Base-by-base conservation (phyloP, 768 basidiomycete species). In the Melanogaster broomeanus region DNA sequence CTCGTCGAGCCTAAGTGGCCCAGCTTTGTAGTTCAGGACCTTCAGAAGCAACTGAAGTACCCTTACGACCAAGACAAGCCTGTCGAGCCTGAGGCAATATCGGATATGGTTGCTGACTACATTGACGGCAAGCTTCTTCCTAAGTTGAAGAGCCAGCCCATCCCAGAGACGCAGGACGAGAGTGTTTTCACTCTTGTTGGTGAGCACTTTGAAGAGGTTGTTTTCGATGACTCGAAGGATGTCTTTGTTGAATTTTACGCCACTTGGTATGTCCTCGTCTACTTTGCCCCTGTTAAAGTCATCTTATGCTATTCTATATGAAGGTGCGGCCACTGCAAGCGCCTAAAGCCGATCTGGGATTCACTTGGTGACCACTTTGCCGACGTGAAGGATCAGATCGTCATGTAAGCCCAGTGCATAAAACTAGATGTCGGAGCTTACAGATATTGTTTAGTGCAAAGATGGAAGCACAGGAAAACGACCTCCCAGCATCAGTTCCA, bases 201-300 rank as follows among this genome's bases (percentile, higher is more conserved):
- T 55, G 88, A 91, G 70, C 83, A 88, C 58, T 98, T 98, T 58
- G 93, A 98, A 3, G 75, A 91, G 45, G 76, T 94, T 45, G 87
- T 91, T 30, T 84, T 82, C 55, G 91, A 97, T 65, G 89, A 93
- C 56, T 74, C 76, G 51, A 97, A 97, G 76, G 95, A 98, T 67
- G 87, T 98, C 62, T 93, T 99, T 63, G 78, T 98, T 58, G 96
- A 98, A 73, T 95, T 99, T 73, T 98, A 91, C 63, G 97, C 97
- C 42, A 83, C 93, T 43, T 99, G 97, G 97, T 95, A 70, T 39
- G 86, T 71, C 31, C 60, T 61, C 44, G 57, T 55, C 54, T 8
- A 15, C 9, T 18, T 24, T 51, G 9, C 27, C 41, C 27, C 25
- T 33, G 10, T 37, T 19, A 18, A 21, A 27, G 0, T 10, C 19